Evolutionary conservation across 164 flowering plant species (phyloP).

Genomic region (Annona cherimola): DNA sequence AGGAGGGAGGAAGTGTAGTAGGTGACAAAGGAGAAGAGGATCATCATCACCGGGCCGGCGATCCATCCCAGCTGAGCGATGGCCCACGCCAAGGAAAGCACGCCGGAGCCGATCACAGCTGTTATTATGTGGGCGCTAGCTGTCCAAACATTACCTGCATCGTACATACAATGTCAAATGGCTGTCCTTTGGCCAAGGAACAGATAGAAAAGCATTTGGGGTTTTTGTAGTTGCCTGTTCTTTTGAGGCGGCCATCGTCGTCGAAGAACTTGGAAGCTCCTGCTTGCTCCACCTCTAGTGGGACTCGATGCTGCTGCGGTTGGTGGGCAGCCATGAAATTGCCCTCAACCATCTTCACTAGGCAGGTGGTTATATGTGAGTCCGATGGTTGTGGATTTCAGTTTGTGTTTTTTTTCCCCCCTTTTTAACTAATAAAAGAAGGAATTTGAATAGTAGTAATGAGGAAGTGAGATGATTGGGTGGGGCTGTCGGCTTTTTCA

Average conservation of each 20-base stretch:
- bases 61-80: constrained; percentile 24
- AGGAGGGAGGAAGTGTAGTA: constrained; percentile 18
- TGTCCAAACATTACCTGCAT: constrained; percentile 15
- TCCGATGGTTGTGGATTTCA: background rate
- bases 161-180: background rate
- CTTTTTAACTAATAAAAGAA: too few species aligned
- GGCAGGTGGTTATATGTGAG: background rate
- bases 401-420: too few species aligned
- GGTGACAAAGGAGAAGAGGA: constrained; percentile 15
- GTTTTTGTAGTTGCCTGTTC: constrained; percentile 27
- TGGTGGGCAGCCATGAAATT: too few species aligned
- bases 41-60: constrained; percentile 17
- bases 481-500: too few species aligned
- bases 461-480: too few species aligned
- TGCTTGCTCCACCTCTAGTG: constrained; percentile 11
- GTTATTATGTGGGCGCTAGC: constrained; percentile 21
- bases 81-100: constrained; percentile 17
- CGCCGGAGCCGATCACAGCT: constrained; percentile 22
- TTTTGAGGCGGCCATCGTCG: constrained; percentile 43
- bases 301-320: constrained; percentile 5
- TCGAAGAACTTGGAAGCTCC: constrained; percentile 29
- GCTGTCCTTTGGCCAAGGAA: background rate
- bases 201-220: background rate
- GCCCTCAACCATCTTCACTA: constrained; percentile 2
- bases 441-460: too few species aligned